Evolutionary conservation across 2,329 filamentous ascomycete species (phyloP), one percentile per base, ranked within the genome.

Genomic region (Sarocladiaceae sp.): DNA sequence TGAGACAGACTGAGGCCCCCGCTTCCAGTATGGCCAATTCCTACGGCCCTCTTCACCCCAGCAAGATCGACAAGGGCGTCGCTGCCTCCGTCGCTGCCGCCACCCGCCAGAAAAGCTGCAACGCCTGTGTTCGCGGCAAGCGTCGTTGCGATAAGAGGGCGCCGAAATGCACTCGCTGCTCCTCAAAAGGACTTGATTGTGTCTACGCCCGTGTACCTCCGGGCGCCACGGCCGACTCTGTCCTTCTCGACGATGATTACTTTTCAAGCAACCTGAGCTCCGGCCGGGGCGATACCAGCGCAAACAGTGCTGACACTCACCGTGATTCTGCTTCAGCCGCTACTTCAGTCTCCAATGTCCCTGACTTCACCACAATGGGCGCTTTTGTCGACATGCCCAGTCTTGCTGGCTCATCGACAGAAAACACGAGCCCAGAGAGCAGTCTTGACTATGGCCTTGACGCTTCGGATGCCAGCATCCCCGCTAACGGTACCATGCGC

Each of bases 81-180:
- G 24, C 49, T n/a, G 32, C 43, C n/a, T 43, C 43, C 40, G 18
- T 35, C 13, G 50, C 52, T 27, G 59, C 63, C 29, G 61, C 64
- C 33, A 79, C 64, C 74, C 59, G 68, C 47, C 69, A 72, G 52
- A 72, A 69, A 62, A 72, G 66, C 58, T 72, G 69, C 60, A 68
- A 72, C 50, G 63, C 67, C 44, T 73, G 69, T 51, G 69, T 72
- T 40, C 62, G 62, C 44, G 64, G 67, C 55, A 73, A 73, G 55
- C 61, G 69, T 41, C 63, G 68, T 47, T 73, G 69, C 55, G 68
- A 73, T 53, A 71, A 72, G 60, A 60, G 55, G 35, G 58, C 56
- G 7, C 69, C 69, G 13, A 56, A 58, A 35, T 72, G 68, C 53
- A 61, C 61, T 18, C 66, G 68, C 43, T 73, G 68, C 52, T 58